Evolutionary conservation across 1,139 yeast species (phyloP).

Genomic region (Taphrina wiesneri): DNA sequence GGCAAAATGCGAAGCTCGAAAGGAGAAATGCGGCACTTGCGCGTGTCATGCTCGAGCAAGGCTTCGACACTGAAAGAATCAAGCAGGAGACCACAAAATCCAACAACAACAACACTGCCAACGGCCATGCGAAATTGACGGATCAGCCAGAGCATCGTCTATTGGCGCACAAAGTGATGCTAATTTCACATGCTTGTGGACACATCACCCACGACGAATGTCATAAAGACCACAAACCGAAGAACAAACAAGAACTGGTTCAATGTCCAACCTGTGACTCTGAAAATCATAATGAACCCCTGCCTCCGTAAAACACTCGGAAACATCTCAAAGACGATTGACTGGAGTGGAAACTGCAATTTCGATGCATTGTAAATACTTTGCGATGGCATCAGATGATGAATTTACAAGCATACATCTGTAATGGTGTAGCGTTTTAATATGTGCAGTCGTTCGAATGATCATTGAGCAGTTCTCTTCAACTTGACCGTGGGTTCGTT

Average conservation of each 20-base stretch:
- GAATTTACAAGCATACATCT: not conserved
- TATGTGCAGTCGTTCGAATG: not conserved
- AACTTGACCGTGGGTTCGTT: too few relatives aligned
- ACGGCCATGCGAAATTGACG: too few relatives aligned
- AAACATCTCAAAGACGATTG: too few relatives aligned
- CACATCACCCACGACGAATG: constrained; percentile 6
- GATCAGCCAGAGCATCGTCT: not conserved
- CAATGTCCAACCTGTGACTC: not conserved
- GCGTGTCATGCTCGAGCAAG: not conserved
- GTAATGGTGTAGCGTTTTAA: not conserved
- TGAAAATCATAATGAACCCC: not conserved
- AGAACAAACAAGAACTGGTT: not conserved
- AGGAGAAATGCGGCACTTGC: not conserved
- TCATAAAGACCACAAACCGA: not conserved
- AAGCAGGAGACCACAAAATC: not conserved
- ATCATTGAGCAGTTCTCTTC: too few relatives aligned
- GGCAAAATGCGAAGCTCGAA: not conserved
- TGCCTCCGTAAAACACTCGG: not conserved
- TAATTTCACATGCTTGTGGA: constrained; percentile 8
- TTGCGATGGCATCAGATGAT: not conserved
- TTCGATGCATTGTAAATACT: not conserved
- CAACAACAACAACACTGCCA: not conserved
- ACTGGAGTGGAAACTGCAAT: too few relatives aligned
- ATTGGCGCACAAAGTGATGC: too few relatives aligned
- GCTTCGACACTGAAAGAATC: not conserved